A percentile compares a stretch with the other conserved stretches of the same genome.
Conservation (phyloP, 495 filamentous ascomycete genomes). For the Hypoxylon perforatum region DNA sequence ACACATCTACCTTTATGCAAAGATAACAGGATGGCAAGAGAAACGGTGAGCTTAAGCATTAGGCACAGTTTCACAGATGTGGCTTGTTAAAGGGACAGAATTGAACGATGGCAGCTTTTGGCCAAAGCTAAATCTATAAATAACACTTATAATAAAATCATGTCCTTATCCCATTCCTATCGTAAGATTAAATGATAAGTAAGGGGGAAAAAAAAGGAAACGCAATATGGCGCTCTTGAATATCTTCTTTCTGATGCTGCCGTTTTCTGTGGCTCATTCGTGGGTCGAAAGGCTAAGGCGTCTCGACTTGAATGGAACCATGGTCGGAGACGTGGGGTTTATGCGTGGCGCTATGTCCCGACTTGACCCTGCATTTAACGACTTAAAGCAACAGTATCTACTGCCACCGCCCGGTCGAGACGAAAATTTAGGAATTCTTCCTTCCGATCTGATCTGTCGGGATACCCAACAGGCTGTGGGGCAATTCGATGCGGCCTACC, state of each 20-base stretch:
- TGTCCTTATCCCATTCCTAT: background rate
- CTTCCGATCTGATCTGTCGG: background rate
- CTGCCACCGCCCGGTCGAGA: slow-evolving; percentile 1
- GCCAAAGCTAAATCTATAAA: background rate
- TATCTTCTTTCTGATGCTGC: background rate
- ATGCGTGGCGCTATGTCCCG: slow-evolving; percentile 3
- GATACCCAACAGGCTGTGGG: background rate
- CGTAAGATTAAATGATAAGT: background rate
- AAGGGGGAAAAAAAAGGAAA: background rate
- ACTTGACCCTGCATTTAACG: slow-evolving; percentile 3
- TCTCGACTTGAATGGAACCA: slow-evolving; percentile 1
- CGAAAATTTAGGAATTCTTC: slow-evolving; percentile 1
- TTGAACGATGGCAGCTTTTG: background rate
- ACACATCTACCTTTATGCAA: background rate
- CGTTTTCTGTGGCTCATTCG: background rate
- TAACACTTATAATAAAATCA: background rate
- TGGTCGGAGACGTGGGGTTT: slow-evolving; percentile 2
- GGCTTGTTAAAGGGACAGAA: background rate
- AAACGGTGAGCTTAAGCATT: background rate
- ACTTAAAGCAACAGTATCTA: background rate
- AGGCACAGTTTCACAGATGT: background rate
- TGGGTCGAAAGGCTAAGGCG: slow-evolving; percentile 2
- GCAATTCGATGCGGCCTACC: slow-evolving; percentile 59
- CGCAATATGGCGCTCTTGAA: background rate
- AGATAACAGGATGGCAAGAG: background rate